Conservation (phyloP, 495 filamentous ascomycete genomes). For the Ascobolus immersus region DNA sequence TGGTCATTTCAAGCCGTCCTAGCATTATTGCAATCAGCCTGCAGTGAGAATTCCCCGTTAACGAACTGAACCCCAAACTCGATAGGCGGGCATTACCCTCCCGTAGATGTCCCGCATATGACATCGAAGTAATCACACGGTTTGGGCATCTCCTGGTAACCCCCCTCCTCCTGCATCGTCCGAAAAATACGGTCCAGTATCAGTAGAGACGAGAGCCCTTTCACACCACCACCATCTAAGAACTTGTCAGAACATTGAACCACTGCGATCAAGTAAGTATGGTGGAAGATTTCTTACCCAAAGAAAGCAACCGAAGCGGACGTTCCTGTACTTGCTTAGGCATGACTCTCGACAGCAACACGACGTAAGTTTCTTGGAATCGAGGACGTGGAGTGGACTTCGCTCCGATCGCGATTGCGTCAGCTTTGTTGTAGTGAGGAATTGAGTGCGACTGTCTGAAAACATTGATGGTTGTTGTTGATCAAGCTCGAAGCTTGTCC, state of each 20-base stretch:
- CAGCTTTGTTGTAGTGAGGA: too few relatives aligned
- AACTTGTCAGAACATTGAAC: constrained; percentile 2
- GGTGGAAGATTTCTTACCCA: too few relatives aligned
- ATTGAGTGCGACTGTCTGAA: too few relatives aligned
- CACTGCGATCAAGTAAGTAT: too few relatives aligned
- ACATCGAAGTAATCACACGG: constrained; percentile 22
- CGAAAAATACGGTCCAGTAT: constrained; percentile 92
- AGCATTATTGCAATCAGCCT: constrained; percentile 19
- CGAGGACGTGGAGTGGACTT: too few relatives aligned
- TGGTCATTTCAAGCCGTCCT: constrained; percentile 15
- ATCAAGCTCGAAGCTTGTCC: too few relatives aligned
- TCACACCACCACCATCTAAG: constrained; percentile 78
- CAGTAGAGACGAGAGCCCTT: constrained; percentile 90
- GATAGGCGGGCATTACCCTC: too few relatives aligned
- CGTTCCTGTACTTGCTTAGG: too few relatives aligned
- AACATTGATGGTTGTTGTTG: too few relatives aligned
- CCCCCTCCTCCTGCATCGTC: constrained; percentile 51
- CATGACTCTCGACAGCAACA: too few relatives aligned
- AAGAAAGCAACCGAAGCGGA: constrained; percentile 6
- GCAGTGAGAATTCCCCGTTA: constrained; percentile 1
- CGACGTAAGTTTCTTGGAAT: too few relatives aligned
- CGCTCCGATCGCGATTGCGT: too few relatives aligned
- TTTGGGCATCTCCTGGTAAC: constrained; percentile 6
- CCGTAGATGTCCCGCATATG: constrained; percentile 19
- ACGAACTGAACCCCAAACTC: not conserved